Conservation (phyloP, 805 yeast genomes). For the Candida pseudofarinosa region DNA sequence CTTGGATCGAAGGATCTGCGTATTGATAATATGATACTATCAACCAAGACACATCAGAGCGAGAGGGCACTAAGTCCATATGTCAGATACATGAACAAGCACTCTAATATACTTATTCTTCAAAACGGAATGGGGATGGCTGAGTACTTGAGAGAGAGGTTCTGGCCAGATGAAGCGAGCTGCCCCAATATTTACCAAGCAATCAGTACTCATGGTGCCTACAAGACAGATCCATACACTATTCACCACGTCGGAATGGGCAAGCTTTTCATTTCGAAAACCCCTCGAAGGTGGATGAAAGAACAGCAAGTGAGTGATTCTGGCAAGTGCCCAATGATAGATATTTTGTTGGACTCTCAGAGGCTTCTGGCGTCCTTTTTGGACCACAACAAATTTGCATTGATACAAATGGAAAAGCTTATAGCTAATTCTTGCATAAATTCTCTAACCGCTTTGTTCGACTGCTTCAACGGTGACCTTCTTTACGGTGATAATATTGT, state of each 20-base stretch:
- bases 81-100: conserved; percentile 41
- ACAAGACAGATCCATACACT: conserved; percentile 32
- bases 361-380: conserved; percentile 24
- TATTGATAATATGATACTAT: conserved; percentile 59
- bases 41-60: conserved; percentile 81
- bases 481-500: conserved; percentile 33
- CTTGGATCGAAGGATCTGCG: conserved; percentile 5
- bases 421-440: conserved; percentile 80
- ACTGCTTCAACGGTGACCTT: conserved; percentile 76
- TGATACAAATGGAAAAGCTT: conserved; percentile 68
- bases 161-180: conserved; percentile 47
- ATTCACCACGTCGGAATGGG: conserved; percentile 71
- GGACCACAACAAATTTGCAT: conserved; percentile 43
- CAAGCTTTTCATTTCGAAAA: conserved; percentile 51
- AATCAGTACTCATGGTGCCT: conserved; percentile 81
- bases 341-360: conserved; percentile 17
- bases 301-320: conserved; percentile 9
- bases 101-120: conserved; percentile 60
- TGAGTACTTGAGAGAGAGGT: conserved; percentile 43
- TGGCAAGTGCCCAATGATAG: conserved; percentile 17
- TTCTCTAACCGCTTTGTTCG: conserved; percentile 72
- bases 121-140: conserved; percentile 84
- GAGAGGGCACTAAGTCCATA: conserved; percentile 56
- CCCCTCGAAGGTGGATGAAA: conserved; percentile 36
- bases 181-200: conserved; percentile 69